phyloP scores from a whole-genome alignment of 768 basidiomycete genomes.

The Mycena filopes region DNA sequence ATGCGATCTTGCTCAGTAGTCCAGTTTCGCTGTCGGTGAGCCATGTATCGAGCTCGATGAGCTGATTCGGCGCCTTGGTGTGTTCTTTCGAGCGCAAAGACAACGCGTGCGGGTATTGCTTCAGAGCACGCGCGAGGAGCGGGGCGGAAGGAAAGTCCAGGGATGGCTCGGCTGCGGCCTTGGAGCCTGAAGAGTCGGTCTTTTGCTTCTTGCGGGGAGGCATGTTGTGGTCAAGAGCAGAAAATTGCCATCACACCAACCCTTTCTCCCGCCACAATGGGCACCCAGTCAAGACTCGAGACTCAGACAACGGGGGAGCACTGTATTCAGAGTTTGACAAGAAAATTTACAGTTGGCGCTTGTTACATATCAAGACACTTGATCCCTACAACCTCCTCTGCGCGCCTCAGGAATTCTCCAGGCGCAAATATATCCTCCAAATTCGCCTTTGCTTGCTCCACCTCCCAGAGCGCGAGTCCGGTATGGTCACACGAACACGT shows the following conservation, averaged over 20 bases:
- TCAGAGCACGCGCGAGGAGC: constrained; percentile 14
- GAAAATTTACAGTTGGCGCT: no score
- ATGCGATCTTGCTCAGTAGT: constrained; percentile 15
- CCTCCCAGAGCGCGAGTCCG: constrained; percentile 12
- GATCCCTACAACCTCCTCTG: not conserved
- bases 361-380: no score
- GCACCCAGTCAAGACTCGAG: no score
- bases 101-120: constrained; percentile 17
- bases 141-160: constrained; percentile 7
- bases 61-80: constrained; percentile 17
- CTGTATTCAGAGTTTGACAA: no score
- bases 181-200: constrained; percentile 4
- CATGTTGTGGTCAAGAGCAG: constrained; percentile 5
- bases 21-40: constrained; percentile 11
- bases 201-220: constrained; percentile 33
- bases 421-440: constrained; percentile 5
- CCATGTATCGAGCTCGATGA: constrained; percentile 26
- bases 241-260: not conserved
- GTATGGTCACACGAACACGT: not conserved
- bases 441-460: not conserved
- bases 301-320: no score
- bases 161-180: not conserved
- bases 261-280: no score
- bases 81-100: constrained; percentile 25
- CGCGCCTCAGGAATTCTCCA: not conserved